Conservation (phyloP, 169 alveolate genomes). For the Plasmodium yoelii region DNA sequence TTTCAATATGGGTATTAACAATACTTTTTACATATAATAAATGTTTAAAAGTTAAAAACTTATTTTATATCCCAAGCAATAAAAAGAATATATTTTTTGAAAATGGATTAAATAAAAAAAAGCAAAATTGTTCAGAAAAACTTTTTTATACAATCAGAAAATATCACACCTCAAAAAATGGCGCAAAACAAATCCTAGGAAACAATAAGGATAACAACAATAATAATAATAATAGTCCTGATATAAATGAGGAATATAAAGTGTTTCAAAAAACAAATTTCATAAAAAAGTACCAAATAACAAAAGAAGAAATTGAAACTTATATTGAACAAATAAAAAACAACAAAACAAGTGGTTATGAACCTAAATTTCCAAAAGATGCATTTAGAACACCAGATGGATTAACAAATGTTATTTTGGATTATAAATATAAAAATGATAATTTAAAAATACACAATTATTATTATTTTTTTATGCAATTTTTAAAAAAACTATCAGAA, state of each 20-base stretch:
- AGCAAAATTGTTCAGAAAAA: not conserved
- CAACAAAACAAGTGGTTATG: slow-evolving; percentile 62
- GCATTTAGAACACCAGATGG: slow-evolving; percentile 76
- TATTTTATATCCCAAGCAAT: not conserved
- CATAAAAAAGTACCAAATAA: slow-evolving; percentile 56
- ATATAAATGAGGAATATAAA: slow-evolving; percentile 34
- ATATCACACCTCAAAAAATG: too few species aligned
- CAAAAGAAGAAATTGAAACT: slow-evolving; percentile 48
- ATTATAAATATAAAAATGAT: slow-evolving; percentile 75
- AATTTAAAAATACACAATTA: slow-evolving; percentile 64
- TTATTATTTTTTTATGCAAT: slow-evolving; percentile 61
- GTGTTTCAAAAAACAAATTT: slow-evolving; percentile 26
- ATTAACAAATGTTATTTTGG: slow-evolving; percentile 60
- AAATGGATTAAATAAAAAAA: not conserved
- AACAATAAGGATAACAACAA: too few species aligned
- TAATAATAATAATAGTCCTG: too few species aligned
- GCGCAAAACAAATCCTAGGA: too few species aligned
- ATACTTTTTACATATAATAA: slow-evolving; percentile 7
- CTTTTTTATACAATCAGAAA: too few species aligned
- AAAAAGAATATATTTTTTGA: not conserved
- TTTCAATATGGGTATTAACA: slow-evolving; percentile 16
- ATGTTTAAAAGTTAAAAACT: slow-evolving; percentile 16
- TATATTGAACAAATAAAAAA: slow-evolving; percentile 39
- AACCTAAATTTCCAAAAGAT: slow-evolving; percentile 71
- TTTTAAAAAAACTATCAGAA: slow-evolving; percentile 47